Conservation (phyloP, 202 grass and related monocot genomes). For the Saccharum hybrid region DNA sequence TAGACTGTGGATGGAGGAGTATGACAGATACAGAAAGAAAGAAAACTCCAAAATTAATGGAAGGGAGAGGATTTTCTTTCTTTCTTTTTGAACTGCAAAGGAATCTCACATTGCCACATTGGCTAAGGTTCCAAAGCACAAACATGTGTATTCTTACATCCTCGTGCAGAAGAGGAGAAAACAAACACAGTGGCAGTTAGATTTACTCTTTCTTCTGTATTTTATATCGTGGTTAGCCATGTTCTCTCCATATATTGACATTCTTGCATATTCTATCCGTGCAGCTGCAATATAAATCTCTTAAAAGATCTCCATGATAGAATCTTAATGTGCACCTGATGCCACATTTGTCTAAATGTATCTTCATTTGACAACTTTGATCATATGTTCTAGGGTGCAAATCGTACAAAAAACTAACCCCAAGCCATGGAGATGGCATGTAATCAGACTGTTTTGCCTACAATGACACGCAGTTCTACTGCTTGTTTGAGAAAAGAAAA, state of each 20-base stretch:
- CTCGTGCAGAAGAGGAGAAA: constrained; percentile 5
- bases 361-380: background rate
- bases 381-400: background rate
- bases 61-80: background rate
- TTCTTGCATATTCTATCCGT: constrained; percentile 18
- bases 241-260: background rate
- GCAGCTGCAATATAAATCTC: background rate
- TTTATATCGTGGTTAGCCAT: background rate
- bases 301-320: background rate
- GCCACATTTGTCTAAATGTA: background rate
- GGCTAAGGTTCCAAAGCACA: background rate
- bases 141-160: constrained; percentile 4
- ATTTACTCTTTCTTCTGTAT: constrained; percentile 12
- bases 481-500: background rate
- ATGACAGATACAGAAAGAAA: background rate
- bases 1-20: background rate
- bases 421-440: background rate
- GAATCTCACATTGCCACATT: constrained; percentile 17
- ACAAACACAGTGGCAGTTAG: background rate
- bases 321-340: background rate
- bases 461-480: background rate
- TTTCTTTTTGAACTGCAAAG: constrained; percentile 11
- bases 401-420: background rate
- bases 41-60: background rate
- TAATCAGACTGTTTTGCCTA: background rate